Evolutionary conservation across 345 rosid genomes (phyloP).

Genomic region (Dovyalis caffra): DNA sequence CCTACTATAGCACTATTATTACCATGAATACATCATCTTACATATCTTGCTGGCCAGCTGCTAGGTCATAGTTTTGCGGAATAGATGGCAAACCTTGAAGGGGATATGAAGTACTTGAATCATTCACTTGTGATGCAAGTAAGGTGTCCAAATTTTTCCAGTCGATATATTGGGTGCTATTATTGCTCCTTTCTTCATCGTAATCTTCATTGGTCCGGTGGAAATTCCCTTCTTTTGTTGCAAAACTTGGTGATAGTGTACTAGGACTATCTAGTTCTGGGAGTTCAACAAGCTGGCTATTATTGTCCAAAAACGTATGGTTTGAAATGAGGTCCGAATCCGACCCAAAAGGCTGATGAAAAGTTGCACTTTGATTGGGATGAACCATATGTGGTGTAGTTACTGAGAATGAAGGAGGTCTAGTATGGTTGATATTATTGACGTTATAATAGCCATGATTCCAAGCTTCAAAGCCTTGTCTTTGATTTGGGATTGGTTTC

Average conservation of each 20-base stretch:
- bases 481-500: conserved; percentile 79
- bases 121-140: conserved; percentile 40
- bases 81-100: conserved; percentile 27
- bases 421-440: conserved; percentile 21
- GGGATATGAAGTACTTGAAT: conserved; percentile 7
- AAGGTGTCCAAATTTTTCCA: conserved; percentile 68
- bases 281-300: conserved; percentile 44
- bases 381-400: background rate
- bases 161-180: conserved; percentile 40
- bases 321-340: conserved; percentile 22
- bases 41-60: conserved; percentile 23
- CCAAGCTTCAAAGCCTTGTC: conserved; percentile 73
- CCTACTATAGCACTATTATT: background rate
- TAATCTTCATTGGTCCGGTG: conserved; percentile 31
- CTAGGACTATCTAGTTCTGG: conserved; percentile 71
- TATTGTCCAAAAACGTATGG: conserved; percentile 31
- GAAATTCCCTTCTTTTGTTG: conserved; percentile 19
- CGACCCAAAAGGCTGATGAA: conserved; percentile 26
- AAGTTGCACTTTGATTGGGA: conserved; percentile 19
- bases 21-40: background rate
- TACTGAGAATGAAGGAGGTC: conserved; percentile 24
- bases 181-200: conserved; percentile 45
- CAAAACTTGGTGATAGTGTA: conserved; percentile 47
- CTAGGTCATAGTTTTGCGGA: conserved; percentile 35
- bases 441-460: conserved; percentile 47